Percentiles rank a stretch among this genome's conserved stretches.
Conservation (phyloP, 2,329 filamentous ascomycete species). For the Aspergillus sp. region DNA sequence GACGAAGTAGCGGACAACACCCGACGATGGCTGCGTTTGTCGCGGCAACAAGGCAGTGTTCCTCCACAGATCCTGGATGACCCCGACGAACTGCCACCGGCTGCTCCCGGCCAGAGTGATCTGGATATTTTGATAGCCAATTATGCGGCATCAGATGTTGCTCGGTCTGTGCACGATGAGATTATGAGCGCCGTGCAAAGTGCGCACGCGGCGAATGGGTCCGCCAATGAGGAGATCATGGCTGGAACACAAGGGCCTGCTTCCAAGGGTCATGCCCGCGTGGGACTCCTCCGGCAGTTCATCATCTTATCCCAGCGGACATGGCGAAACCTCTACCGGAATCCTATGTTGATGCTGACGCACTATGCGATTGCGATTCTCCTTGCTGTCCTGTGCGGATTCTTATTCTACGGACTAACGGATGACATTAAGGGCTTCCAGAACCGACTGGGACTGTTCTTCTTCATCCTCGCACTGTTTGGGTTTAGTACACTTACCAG, state of each 20-base stretch:
- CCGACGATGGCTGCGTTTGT: constrained; percentile 61
- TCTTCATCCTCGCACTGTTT: constrained; percentile 93
- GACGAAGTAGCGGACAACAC: constrained; percentile 50
- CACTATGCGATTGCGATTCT: constrained; percentile 97
- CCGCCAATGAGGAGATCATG: constrained; percentile 56
- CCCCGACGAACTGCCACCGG: constrained; percentile 57
- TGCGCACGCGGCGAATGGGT: constrained; percentile 67
- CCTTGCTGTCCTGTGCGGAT: constrained; percentile 89
- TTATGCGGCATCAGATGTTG: constrained; percentile 76
- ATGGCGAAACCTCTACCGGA: constrained; percentile 96
- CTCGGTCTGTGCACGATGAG: constrained; percentile 69
- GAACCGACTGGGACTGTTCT: constrained; percentile 93
- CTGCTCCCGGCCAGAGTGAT: constrained; percentile 66
- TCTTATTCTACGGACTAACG: constrained; percentile 91
- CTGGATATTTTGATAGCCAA: constrained; percentile 76
- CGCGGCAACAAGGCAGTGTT: constrained; percentile 52
- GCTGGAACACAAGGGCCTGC: constrained; percentile 34
- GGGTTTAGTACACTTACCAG: constrained; percentile 95
- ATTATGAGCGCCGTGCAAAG: constrained; percentile 66
- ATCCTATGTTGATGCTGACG: constrained; percentile 96
- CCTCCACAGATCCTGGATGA: constrained; percentile 68
- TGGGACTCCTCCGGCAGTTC: constrained; percentile 80
- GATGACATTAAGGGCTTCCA: constrained; percentile 98
- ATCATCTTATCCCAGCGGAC: constrained; percentile 84
- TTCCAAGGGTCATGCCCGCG: constrained; percentile 76